Base-by-base conservation (phyloP, 768 basidiomycete species). In the Cystofilobasidium bisporidii region DNA sequence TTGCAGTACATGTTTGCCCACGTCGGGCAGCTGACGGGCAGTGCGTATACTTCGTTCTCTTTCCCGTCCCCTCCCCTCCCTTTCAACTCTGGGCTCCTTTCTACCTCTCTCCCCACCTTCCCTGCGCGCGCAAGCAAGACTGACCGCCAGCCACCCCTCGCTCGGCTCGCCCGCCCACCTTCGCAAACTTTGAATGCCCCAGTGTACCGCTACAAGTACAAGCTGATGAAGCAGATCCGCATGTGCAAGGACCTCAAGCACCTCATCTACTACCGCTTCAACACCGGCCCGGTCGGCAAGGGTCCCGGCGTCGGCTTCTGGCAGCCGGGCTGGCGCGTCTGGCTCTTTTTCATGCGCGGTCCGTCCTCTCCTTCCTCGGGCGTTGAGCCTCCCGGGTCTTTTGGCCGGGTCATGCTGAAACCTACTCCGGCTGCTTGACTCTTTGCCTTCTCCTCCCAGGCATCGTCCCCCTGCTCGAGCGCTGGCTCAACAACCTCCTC, bases 171-270 rank as follows among this genome's bases (percentile, higher is more conserved):
- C n/a, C n/a, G n/a, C n/a, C n/a, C n/a, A n/a, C n/a, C n/a, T n/a
- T n/a, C n/a, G n/a, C n/a, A n/a, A n/a, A n/a, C n/a, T n/a, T n/a
- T n/a, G 10, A 41, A 41, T 9, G 3, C 14, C 26, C 24, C 32
- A 69, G 68, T 99, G 96, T 99, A 99, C 79, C 86, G 94, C 33
- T 98, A 97, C 82, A 97, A 98, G 81, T 99, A 99, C 82, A 98
- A 98, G 90, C 82, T 99, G 70, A 99, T 99, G 96, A 84, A 91
- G 75, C 96, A 99, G 85, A 92, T 99, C 45, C 87, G 96, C 71
- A 94, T 94, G 92, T 96, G 91, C 73, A 99, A 98, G 83, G 96
- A 98, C 77, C 78, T 98, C 77, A 99, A 99, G 40, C 43, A 32
- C 28, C 26, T 63, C 73, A 93, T 96, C 78, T 94, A 94, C 81